phyloP scores from a whole-genome alignment of 164 flowering plant genomes.

The Nymphaea colorata region DNA sequence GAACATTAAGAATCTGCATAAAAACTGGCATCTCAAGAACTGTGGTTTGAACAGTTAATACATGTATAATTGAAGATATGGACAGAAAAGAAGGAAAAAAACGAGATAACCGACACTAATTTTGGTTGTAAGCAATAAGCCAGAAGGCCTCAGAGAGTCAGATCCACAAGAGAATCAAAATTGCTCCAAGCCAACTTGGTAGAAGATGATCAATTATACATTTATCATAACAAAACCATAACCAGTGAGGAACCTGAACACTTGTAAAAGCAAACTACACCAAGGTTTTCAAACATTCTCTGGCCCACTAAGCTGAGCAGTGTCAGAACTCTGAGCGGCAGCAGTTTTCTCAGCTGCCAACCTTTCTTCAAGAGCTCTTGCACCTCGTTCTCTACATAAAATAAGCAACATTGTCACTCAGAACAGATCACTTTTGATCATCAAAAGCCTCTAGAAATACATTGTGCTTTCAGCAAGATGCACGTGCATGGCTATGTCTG shows the following conservation, averaged over 20 bases:
- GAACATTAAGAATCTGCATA: no score
- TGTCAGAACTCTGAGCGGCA: slow-evolving; percentile 23
- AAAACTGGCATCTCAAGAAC: no score
- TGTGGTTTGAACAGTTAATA: no score
- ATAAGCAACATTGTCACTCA: no score
- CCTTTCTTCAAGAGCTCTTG: slow-evolving; percentile 89
- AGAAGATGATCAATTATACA: not conserved
- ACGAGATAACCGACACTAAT: not conserved
- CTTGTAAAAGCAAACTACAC: not conserved
- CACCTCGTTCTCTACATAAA: slow-evolving; percentile 71
- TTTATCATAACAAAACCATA: not conserved
- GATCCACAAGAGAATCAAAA: no score
- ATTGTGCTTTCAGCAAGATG: no score
- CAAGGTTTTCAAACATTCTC: not conserved
- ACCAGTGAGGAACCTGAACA: not conserved
- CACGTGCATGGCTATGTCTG: no score
- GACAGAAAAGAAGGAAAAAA: no score
- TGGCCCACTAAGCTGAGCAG: slow-evolving; percentile 7
- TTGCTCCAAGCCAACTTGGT: not conserved
- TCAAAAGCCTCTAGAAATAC: no score
- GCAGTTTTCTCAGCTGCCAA: slow-evolving; percentile 52
- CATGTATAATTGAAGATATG: no score
- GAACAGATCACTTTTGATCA: no score
- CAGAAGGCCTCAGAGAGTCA: not conserved
- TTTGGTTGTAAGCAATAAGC: not conserved